phyloP scores from a whole-genome alignment of 305 asterid genomes.

The Stenogyne calaminthoides region DNA sequence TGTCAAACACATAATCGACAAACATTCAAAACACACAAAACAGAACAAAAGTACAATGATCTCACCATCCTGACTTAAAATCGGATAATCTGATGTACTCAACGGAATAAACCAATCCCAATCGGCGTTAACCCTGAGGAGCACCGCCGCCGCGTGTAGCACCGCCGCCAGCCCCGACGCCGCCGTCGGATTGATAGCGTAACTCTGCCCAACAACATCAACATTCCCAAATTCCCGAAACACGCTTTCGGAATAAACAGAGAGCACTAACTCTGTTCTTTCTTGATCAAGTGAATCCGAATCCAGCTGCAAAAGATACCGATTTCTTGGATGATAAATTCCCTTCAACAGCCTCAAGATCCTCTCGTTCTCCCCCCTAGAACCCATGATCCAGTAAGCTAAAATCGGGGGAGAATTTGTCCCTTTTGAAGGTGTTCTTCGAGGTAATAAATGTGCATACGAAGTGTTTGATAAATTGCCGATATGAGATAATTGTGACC shows the following conservation, averaged over 20 bases:
- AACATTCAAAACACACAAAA: neutral
- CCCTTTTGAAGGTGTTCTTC: conserved; percentile 39
- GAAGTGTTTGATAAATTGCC: neutral
- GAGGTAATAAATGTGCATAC: conserved; percentile 5
- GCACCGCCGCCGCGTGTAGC: conserved; percentile 58
- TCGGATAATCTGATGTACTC: conserved; percentile 53
- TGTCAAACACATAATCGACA: neutral
- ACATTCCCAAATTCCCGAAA: conserved; percentile 55
- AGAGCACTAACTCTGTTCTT: conserved; percentile 30
- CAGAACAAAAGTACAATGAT: neutral
- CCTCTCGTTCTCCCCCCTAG: conserved; percentile 41
- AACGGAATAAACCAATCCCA: conserved; percentile 63
- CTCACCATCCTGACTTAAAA: conserved; percentile 54
- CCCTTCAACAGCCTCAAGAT: conserved; percentile 52
- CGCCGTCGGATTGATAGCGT: conserved; percentile 40
- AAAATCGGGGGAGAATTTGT: conserved; percentile 43
- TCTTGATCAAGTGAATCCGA: conserved; percentile 32
- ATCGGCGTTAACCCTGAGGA: conserved; percentile 35
- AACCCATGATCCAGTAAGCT: conserved; percentile 57
- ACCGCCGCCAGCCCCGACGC: conserved; percentile 56
- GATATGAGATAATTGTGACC: conserved; percentile 16
- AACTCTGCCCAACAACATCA: conserved; percentile 44
- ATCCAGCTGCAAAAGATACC: conserved; percentile 56
- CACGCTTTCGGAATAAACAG: conserved; percentile 30
- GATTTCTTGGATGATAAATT: conserved; percentile 59